These are phyloP conservation scores for Pontederia crassipes DNA, from an alignment of 176 grass and related monocot species.

Conservation along the genomic window DNA sequence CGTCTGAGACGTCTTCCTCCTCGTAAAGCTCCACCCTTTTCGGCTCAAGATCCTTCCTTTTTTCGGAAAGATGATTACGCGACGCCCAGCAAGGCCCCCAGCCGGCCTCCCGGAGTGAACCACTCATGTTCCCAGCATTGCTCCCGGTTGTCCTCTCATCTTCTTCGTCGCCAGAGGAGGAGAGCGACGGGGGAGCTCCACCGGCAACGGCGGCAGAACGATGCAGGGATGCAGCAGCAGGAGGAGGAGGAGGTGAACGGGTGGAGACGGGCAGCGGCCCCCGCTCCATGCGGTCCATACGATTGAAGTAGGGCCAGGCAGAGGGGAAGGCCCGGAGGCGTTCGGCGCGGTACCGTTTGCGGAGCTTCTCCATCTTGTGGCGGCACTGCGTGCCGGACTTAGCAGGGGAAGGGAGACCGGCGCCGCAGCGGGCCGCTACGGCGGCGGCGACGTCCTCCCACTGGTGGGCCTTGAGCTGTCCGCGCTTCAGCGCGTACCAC, in stretches of 20 bases:
- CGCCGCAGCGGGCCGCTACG: constrained; percentile 45
- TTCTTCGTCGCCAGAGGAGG: constrained; percentile 3
- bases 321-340: constrained; percentile 48
- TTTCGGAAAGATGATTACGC: constrained; percentile 32
- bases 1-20: constrained; percentile 16
- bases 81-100: constrained; percentile 17
- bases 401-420: constrained; percentile 13
- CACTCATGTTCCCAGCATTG: constrained; percentile 70
- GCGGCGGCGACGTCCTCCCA: constrained; percentile 78
- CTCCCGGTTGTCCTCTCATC: constrained; percentile 27
- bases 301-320: constrained; percentile 76
- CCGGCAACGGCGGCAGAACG: constrained; percentile 11
- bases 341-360: constrained; percentile 83
- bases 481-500: constrained; percentile 56
- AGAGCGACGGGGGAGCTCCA: background rate
- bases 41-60: constrained; percentile 35
- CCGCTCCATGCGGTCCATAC: constrained; percentile 72
- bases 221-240: constrained; percentile 18
- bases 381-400: constrained; percentile 94
- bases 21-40: too few species aligned
- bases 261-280: constrained; percentile 38
- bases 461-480: constrained; percentile 93
- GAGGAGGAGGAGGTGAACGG: constrained; percentile 11
- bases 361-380: constrained; percentile 99
- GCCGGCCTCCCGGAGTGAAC: constrained; percentile 40